Percentiles rank a stretch among this genome's conserved stretches.
phyloP scores from a whole-genome alignment of 345 rosid species.

The Cardiospermum halicacabum region DNA sequence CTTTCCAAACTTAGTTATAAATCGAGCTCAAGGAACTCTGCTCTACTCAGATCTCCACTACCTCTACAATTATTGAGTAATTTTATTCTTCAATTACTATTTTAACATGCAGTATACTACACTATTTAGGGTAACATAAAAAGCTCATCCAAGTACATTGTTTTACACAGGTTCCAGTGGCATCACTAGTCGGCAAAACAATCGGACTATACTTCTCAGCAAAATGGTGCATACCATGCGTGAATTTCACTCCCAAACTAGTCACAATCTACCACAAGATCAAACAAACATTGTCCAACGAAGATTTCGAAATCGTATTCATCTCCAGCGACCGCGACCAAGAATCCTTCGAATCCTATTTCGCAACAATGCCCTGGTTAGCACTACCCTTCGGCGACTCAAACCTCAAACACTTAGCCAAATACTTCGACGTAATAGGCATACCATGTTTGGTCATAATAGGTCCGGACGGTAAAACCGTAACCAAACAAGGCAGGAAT shows the following conservation, averaged over 20 bases:
- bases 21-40: too few relatives aligned
- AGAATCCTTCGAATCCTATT: slow-evolving; percentile 32
- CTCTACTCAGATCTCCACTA: too few relatives aligned
- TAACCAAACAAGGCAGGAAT: slow-evolving; percentile 45
- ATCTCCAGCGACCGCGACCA: slow-evolving; percentile 43
- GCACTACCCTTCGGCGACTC: slow-evolving; percentile 50
- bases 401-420: slow-evolving; percentile 24
- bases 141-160: not conserved
- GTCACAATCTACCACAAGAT: slow-evolving; percentile 44
- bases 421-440: slow-evolving; percentile 42
- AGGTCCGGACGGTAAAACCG: slow-evolving; percentile 61
- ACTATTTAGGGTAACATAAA: too few relatives aligned
- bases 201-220: slow-evolving; percentile 55
- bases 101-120: too few relatives aligned
- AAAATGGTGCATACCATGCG: slow-evolving; percentile 54
- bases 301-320: slow-evolving; percentile 47
- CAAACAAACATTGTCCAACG: slow-evolving; percentile 25
- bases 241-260: slow-evolving; percentile 46
- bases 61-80: too few relatives aligned
- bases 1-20: too few relatives aligned
- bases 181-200: slow-evolving; percentile 44
- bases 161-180: slow-evolving; percentile 38
- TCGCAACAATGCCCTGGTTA: slow-evolving; percentile 48
- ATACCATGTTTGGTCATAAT: slow-evolving; percentile 51
- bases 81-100: too few relatives aligned